Conservation (phyloP, 2,329 filamentous ascomycete species). For the Fusarium globosum region DNA sequence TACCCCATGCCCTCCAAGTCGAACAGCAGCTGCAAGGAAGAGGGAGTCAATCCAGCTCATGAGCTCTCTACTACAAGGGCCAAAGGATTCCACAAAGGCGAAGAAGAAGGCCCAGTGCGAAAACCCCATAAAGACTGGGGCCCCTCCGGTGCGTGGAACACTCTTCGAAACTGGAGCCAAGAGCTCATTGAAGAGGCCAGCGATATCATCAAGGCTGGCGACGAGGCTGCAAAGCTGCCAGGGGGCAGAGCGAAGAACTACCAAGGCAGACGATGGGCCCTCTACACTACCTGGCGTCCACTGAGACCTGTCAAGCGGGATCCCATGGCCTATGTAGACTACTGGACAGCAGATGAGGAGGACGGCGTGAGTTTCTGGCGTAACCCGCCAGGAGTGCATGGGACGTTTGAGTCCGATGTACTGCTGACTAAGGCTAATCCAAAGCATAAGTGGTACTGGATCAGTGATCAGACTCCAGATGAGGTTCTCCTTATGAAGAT, state of each 20-base stretch:
- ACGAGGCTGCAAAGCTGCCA: not conserved
- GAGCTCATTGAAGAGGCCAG: not conserved
- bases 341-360: not conserved
- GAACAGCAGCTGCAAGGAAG: rapidly evolving
- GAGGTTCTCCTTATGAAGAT: not conserved
- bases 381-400: not conserved
- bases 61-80: not conserved
- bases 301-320: not conserved
- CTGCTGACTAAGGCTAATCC: not conserved
- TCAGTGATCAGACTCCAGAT: not conserved
- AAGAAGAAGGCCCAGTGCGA: not conserved
- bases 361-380: not conserved
- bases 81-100: not conserved
- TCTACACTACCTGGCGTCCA: not conserved
- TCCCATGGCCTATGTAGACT: not conserved
- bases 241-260: not conserved
- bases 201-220: not conserved
- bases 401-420: not conserved
- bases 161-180: not conserved
- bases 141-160: not conserved
- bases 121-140: not conserved
- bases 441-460: not conserved
- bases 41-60: no score
- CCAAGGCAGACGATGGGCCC: not conserved
- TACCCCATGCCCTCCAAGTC: not conserved